Conservation (phyloP, 1,284 basidiomycete genomes). For the Volvariella volvacea region DNA sequence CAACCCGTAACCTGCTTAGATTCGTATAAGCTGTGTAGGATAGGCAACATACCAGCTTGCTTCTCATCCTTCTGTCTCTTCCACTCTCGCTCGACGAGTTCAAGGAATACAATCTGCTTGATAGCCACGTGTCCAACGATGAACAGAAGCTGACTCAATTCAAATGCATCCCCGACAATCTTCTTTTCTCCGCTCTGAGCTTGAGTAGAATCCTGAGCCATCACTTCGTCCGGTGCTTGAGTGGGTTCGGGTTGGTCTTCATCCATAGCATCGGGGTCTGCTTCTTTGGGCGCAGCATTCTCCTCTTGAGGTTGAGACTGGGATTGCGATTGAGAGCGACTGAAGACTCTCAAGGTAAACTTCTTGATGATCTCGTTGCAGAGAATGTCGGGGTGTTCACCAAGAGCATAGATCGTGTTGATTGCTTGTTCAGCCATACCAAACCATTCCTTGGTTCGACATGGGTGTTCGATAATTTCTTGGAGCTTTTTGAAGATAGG, state of each 20-base stretch:
- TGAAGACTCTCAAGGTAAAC: constrained; percentile 72
- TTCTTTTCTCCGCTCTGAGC: constrained; percentile 27
- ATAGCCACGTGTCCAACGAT: constrained; percentile 95
- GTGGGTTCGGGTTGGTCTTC: constrained; percentile 29
- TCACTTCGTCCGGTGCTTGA: constrained; percentile 13
- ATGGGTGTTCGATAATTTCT: constrained; percentile 71
- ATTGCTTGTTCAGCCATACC: constrained; percentile 94
- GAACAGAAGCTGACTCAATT: constrained; percentile 88
- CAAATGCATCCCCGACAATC: constrained; percentile 76
- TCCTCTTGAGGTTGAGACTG: not conserved
- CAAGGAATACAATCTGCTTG: constrained; percentile 96
- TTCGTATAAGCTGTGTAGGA: not conserved
- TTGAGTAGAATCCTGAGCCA: constrained; percentile 11
- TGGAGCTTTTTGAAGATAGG: constrained; percentile 82
- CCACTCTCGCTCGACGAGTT: constrained; percentile 95
- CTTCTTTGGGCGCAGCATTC: constrained; percentile 15
- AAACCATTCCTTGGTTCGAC: constrained; percentile 90
- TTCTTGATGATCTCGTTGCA: constrained; percentile 82
- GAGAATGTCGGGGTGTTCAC: constrained; percentile 87
- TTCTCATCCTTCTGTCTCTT: constrained; percentile 93
- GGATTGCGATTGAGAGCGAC: constrained; percentile 19
- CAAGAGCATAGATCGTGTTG: constrained; percentile 93
- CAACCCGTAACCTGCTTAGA: constrained; percentile 6
- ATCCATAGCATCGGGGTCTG: constrained; percentile 46
- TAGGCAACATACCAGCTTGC: constrained; percentile 47